phyloP scores from a whole-genome alignment of 257 asterid species.

The Osmanthus fragrans region DNA sequence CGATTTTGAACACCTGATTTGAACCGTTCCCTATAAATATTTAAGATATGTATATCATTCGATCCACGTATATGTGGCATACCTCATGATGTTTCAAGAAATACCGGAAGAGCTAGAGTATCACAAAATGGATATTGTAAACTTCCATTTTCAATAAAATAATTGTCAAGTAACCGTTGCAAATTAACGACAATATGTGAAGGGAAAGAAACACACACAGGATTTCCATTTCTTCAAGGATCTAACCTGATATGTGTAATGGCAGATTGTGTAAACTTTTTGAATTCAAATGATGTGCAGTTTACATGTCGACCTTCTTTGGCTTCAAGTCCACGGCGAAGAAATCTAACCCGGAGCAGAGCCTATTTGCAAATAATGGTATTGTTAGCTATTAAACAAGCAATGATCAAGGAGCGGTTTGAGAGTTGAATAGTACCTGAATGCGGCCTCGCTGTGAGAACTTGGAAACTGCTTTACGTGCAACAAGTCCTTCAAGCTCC shows the following conservation, averaged over 20 bases:
- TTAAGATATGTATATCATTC: not conserved
- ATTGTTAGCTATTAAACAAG: slow-evolving; percentile 3
- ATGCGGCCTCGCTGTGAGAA: slow-evolving; percentile 79
- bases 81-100: not conserved
- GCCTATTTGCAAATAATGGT: slow-evolving; percentile 41
- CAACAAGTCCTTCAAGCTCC: slow-evolving; percentile 57
- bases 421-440: slow-evolving; percentile 40
- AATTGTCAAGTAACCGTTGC: not conserved
- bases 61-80: not conserved
- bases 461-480: slow-evolving; percentile 56
- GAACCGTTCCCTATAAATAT: slow-evolving; percentile 44
- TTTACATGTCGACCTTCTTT: slow-evolving; percentile 33
- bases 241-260: slow-evolving; percentile 45
- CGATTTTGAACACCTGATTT: slow-evolving; percentile 26
- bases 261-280: slow-evolving; percentile 32
- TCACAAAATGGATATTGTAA: not conserved
- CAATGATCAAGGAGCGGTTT: not conserved
- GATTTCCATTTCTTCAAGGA: not conserved
- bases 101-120: too few relatives aligned
- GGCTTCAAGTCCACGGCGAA: slow-evolving; percentile 58
- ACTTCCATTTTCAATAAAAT: not conserved
- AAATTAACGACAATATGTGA: not conserved
- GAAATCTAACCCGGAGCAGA: slow-evolving; percentile 57
- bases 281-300: slow-evolving; percentile 31
- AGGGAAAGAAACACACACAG: not conserved